Percentiles rank a stretch among this genome's conserved stretches.
phyloP scores from a whole-genome alignment of 2,329 filamentous ascomycete genomes.

The Cytospora paraplurivora region DNA sequence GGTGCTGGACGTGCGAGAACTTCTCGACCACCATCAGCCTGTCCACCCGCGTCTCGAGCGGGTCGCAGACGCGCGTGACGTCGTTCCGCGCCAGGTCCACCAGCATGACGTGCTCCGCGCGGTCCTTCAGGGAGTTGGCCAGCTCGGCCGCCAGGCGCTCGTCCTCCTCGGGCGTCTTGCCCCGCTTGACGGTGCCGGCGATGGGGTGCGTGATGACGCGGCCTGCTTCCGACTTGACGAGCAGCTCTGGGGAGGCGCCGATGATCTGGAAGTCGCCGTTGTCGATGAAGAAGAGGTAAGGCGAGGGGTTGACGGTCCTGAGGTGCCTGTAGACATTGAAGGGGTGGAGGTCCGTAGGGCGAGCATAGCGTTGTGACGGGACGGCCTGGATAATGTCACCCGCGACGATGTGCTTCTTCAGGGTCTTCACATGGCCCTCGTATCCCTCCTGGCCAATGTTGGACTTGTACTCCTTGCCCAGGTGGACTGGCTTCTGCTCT shows the following conservation, averaged over 20 bases:
- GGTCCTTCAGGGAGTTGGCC: constrained; percentile 81
- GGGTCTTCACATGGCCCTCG: constrained; percentile 78
- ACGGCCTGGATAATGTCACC: constrained; percentile 98
- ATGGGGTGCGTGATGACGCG: constrained; percentile 96
- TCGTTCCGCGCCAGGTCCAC: constrained; percentile 96
- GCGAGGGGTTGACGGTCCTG: constrained; percentile 95
- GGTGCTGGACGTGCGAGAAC: constrained; percentile 96
- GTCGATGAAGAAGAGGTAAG: constrained; percentile 95
- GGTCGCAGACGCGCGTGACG: constrained; percentile 93
- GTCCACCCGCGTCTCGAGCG: constrained; percentile 85
- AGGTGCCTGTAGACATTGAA: constrained; percentile 98
- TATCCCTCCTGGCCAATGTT: constrained; percentile 91
- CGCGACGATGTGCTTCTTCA: constrained; percentile 88
- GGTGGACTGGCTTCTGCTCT: constrained; percentile 70
- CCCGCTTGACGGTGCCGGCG: constrained; percentile 90
- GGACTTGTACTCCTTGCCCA: constrained; percentile 79
- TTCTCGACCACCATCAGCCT: constrained; percentile 90
- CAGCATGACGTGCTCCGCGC: constrained; percentile 95
- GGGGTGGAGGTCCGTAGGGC: constrained; percentile 87
- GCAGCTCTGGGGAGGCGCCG: constrained; percentile 89
- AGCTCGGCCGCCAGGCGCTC: constrained; percentile 76
- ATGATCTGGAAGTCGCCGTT: constrained; percentile 93
- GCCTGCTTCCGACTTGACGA: constrained; percentile 86
- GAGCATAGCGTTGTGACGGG: constrained; percentile 87
- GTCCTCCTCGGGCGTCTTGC: constrained; percentile 79